Base-by-base conservation (phyloP, 2,329 filamentous ascomycete species). In the Xylariaceae sp. region DNA sequence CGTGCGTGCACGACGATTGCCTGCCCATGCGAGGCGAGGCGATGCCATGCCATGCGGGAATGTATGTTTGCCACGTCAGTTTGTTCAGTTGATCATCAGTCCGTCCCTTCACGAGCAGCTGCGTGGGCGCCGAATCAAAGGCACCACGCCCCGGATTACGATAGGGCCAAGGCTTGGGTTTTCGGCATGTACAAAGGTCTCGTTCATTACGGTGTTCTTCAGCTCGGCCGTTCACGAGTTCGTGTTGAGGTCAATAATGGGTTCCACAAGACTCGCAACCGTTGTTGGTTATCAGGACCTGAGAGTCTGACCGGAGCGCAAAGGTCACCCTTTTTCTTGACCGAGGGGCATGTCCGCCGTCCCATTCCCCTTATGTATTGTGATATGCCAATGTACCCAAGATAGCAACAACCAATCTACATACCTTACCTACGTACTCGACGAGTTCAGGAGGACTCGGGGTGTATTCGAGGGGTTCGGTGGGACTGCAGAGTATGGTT, bases 401-500 rank as follows among this genome's bases (percentile, higher is more conserved):
- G 17, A 50, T 48, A 23, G 18, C 18, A 51, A 52, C 48, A 35
- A 5, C 23, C 23, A 6, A 2, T 30, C 23, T 30, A n/a, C n/a
- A n/a, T n/a, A 30, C 23, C 23, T 4, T 30, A 30, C 23, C 3
- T 23, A 45, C 5, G 51, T 42, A 37, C 48, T 42, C 1, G 37
- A 42, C 9, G 13, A 9, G 37, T 37, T 49, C 9, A 34, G 47
- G 48, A 18, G 48, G 13, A 15, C 15, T 57, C 35, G 34, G 39
- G 45, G 55, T 47, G 42, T 42, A 35, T 30, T 4, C 23, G 23
- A 30, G 50, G 50, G 51, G 54, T 57, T 47, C 34, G 55, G 49
- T 35, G 45, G 30, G 50, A 51, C 53, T 47, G 34, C 48, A 52
- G 57, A 57, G 52, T 53, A 53, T 34, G 48, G 34, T 45, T 48